Evolutionary conservation across 345 rosid species (phyloP), one percentile per base, ranked within the genome.

Genomic region (Cochlearia excelsa): DNA sequence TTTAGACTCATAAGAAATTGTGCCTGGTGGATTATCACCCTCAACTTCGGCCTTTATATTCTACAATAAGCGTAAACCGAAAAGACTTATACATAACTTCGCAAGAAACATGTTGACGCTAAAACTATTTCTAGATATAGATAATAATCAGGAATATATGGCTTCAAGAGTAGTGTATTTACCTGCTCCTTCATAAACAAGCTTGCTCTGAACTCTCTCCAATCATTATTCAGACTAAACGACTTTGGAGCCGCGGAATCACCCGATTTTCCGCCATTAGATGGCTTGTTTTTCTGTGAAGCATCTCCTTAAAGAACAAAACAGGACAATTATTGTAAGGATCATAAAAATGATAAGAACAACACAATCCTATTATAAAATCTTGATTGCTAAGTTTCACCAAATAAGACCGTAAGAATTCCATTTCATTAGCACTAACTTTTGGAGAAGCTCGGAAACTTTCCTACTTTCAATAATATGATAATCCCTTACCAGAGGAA

Each of bases 191-290:
- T 78, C 48, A 75, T 67, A 75, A 80, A 79, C 58, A 92, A 72
- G 74, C 71, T 82, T 28, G 95, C 97, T 71, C 98, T 81, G 74
- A 92, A 92, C 65, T 80, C 93, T 81, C 98, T 83, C 97, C 98
- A 92, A 63, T 92, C 93, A 47, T 35, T 70, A 46, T 65, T 79
- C 7, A 62, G 52, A 51, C 56, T 71, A 35, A 70, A 68, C 9
- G 88, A 69, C 68, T 84, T 88, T 44, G 83, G 83, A 59, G 88
- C 71, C 35, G 79, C 52, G 26, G 77, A 60, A 45, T 83, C 83
- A 30, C 82, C 73, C 16, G 88, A 62, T 80, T 80, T 82, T 61
- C 71, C 81, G 43, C 73, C 68, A 47, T 83, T 84, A 27, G 81
- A 65, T 38, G 83, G 70, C 57, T 79, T 78, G 46, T 77, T 82